Percentiles rank a stretch among this genome's conserved stretches.
Evolutionary conservation across 108 stramenopile genomes (phyloP).

Genomic region (Cylindrotheca closterium): DNA sequence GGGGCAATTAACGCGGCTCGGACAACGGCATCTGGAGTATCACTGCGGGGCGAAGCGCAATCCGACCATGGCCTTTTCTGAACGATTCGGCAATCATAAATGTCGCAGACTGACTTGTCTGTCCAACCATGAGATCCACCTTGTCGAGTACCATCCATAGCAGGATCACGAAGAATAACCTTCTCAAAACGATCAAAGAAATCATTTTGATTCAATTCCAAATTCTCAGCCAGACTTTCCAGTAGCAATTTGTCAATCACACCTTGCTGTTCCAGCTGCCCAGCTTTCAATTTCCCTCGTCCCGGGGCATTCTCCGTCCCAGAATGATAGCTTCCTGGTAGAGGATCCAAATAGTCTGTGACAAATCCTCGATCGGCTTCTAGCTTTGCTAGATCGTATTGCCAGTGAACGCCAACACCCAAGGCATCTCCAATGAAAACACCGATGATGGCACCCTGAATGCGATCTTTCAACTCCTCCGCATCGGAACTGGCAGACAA

Average conservation of each 20-base stretch:
- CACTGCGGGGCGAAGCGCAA: constrained; percentile 13
- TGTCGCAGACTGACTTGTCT: constrained; percentile 11
- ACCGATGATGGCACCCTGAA: constrained; percentile 11
- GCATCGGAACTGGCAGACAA: no score
- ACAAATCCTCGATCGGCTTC: constrained; percentile 19
- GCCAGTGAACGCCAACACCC: constrained; percentile 19
- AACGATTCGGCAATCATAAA: constrained; percentile 9
- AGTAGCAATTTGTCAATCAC: constrained; percentile 14
- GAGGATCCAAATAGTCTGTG: constrained; percentile 16
- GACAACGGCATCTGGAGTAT: constrained; percentile 20
- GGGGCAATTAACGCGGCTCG: constrained; percentile 11
- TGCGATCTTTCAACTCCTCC: constrained; percentile 10
- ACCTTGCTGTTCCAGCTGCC: constrained; percentile 19
- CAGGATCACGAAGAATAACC: constrained; percentile 8
- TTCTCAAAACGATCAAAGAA: constrained; percentile 14
- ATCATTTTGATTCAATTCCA: constrained; percentile 13
- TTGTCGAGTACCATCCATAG: constrained; percentile 22
- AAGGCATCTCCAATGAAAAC: constrained; percentile 20
- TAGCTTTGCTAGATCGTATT: constrained; percentile 14
- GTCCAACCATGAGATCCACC: constrained; percentile 20
- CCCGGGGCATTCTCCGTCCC: constrained; percentile 17
- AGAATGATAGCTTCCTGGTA: constrained; percentile 17
- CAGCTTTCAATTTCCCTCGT: constrained; percentile 5
- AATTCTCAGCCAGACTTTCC: constrained; percentile 16
- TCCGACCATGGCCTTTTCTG: constrained; percentile 12